Base-by-base conservation (phyloP, 768 basidiomycete genomes). In the Trichaptum fuscoviolaceum region DNA sequence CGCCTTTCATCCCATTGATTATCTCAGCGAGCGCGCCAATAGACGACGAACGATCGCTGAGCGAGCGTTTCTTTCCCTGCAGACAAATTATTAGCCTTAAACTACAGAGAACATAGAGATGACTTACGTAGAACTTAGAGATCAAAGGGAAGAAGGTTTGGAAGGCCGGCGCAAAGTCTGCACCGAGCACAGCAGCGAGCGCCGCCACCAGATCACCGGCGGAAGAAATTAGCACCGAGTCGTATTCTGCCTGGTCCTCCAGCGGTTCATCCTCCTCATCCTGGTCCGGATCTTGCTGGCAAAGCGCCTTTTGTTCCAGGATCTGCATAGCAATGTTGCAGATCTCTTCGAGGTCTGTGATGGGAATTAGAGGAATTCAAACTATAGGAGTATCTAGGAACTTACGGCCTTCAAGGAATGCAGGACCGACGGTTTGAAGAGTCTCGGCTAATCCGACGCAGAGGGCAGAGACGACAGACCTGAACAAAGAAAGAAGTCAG, bases 21-120 rank as follows among this genome's bases (percentile, higher is more conserved):
- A 98, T 93, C 79, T 99, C 97, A 42, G 96, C 96, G 36, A 99
- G 82, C 69, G 91, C 92, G 5, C 97, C 97, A 69, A 98, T 91
- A 26, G 95, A 88, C 61, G 95, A 89, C 10, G 96, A 96, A 52
- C 92, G 90, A 76, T 99, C 97, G 69, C 91, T 93, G 66, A 91
- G 82, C 3, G 95, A 93, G 65, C 95, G 88, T 73, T 83, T 90
- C 78, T 90, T 89, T 80, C 90, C 91, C 93, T 95, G 74, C 23
- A 61, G 9, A 35, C 30, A 35, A 12, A 17, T 30, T 63, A 36
- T 63, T 26, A 63, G 62, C 20, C 24, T 52, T 5, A 18, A 24
- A 6, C 1, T 24, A 4, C 30, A 5, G 17, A 12, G 65, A 64
- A 17, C 7, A 24, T 24, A 68, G 7, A 12, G 24, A 67, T 2